Base-by-base conservation (phyloP, 2,329 filamentous ascomycete species). In the Cladophialophora psammophila region DNA sequence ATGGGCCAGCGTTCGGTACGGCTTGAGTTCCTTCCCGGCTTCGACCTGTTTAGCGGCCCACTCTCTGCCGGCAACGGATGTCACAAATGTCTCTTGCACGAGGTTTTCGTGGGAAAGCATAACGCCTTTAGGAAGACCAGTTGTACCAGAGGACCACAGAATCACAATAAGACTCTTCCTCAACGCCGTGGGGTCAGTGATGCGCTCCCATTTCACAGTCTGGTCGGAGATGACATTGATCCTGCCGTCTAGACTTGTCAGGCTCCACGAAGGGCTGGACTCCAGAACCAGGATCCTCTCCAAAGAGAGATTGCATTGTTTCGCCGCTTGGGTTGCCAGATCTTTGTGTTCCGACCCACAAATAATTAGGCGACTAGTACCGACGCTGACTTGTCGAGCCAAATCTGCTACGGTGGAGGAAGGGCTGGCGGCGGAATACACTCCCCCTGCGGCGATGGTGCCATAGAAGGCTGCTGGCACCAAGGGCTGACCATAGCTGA, bases 391-490 rank as follows among this genome's bases (percentile, higher is more conserved):
- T 69, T 84, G 82, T 32, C 83, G 79, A 2, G 81, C 80, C 8
- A 89, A 75, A 32, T 89, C 87, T 2, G 77, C 72, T 0, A 81
- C 77, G 0, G 86, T 87, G 5, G 80, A 82, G 0, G 81, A 79
- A 0, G 85, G 79, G 55, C 81, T 84, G 0, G 85, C 85, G 5
- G 85, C 83, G 6, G 85, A 86, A 71, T 86, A 89, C 32, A 89
- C 81, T 18, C 86, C 87, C 0, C 84, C 86, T 1, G 86, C 86
- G 3, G 85, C 87, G 54, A 89, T 79, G 60, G 87, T 82, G 13
- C 83, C 84, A 69, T 82, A 88, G 72, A 87, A 86, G 1, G 87
- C 70, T 12, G 82, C 79, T 0, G 86, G 82, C 0, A 88, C 78
- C 5, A 87, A 78, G 54, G 83, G 82, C 70, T 88, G 84, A 1